Percentiles rank a stretch among this genome's conserved stretches.
Conservation (phyloP, 495 filamentous ascomycete species). For the Tuber calosporum region DNA sequence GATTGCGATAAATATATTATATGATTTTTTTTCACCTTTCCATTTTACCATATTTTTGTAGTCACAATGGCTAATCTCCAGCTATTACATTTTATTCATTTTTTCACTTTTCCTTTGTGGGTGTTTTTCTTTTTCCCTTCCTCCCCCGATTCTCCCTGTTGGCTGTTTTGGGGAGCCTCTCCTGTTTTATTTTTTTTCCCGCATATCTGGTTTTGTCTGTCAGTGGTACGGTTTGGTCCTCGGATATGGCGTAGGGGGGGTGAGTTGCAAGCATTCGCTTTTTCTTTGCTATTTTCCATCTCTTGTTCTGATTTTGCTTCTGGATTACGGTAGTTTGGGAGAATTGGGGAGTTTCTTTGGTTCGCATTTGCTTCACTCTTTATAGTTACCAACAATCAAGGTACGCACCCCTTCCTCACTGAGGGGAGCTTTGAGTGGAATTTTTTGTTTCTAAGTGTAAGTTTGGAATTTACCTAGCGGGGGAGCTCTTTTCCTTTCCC, state of each 20-base stretch:
- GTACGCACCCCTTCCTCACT: neutral
- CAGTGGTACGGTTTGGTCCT: slow-evolving; percentile 16
- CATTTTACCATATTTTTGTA: neutral
- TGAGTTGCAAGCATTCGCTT: slow-evolving; percentile 3
- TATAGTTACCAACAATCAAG: neutral
- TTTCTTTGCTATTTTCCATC: neutral
- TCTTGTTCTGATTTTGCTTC: neutral
- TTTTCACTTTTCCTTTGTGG: neutral
- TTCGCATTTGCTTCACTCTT: slow-evolving; percentile 21
- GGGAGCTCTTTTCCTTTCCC: neutral
- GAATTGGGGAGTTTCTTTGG: slow-evolving; percentile 8
- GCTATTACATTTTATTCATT: neutral
- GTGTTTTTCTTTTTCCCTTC: neutral
- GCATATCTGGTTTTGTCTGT: slow-evolving; percentile 26
- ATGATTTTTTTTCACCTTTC: slow-evolving; percentile 24
- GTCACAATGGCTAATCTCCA: neutral
- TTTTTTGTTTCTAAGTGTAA: neutral
- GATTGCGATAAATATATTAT: slow-evolving; percentile 1
- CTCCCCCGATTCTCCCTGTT: neutral
- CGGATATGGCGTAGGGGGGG: slow-evolving; percentile 3
- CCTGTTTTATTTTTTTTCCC: slow-evolving; percentile 26
- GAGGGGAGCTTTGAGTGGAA: neutral
- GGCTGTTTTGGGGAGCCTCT: neutral
- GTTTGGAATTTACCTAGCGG: neutral
- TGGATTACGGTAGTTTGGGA: neutral